These are phyloP conservation scores for Penicillium longicatenatum DNA, from an alignment of 495 filamentous ascomycete species.

Conservation along the genomic window DNA sequence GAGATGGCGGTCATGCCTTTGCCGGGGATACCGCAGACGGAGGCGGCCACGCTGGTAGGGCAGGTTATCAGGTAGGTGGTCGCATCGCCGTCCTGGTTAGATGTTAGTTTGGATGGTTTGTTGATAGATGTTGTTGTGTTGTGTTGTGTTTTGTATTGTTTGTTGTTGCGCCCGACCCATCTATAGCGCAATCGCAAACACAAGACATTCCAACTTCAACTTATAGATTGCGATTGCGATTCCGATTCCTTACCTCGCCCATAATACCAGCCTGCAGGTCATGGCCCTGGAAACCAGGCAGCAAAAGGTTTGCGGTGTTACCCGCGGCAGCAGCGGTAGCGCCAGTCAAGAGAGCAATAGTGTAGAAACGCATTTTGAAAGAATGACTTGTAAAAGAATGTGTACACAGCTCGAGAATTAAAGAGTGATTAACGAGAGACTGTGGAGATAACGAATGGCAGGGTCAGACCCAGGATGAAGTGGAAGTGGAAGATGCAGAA, in stretches of 20 bases:
- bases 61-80: slow-evolving; percentile 34
- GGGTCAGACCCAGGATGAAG: background rate
- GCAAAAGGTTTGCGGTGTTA: slow-evolving; percentile 32
- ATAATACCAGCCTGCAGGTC: slow-evolving; percentile 29
- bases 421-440: slow-evolving; percentile 14
- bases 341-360: slow-evolving; percentile 31
- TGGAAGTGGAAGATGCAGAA: background rate
- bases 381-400: slow-evolving; percentile 24
- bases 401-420: slow-evolving; percentile 13
- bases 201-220: too few species aligned
- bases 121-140: background rate
- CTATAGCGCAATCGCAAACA: background rate
- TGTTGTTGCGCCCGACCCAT: background rate
- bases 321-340: slow-evolving; percentile 32
- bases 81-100: slow-evolving; percentile 23
- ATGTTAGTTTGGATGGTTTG: slow-evolving; percentile 10
- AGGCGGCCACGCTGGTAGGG: slow-evolving; percentile 20
- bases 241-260: slow-evolving; percentile 21
- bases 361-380: slow-evolving; percentile 32
- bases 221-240: too few species aligned
- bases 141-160: background rate
- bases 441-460: slow-evolving; percentile 4
- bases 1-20: slow-evolving; percentile 30
- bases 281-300: slow-evolving; percentile 31
- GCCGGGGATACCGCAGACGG: slow-evolving; percentile 27